These are phyloP conservation scores for Alloascoidea africana DNA, from an alignment of 805 yeast species.

Conservation along the genomic window DNA sequence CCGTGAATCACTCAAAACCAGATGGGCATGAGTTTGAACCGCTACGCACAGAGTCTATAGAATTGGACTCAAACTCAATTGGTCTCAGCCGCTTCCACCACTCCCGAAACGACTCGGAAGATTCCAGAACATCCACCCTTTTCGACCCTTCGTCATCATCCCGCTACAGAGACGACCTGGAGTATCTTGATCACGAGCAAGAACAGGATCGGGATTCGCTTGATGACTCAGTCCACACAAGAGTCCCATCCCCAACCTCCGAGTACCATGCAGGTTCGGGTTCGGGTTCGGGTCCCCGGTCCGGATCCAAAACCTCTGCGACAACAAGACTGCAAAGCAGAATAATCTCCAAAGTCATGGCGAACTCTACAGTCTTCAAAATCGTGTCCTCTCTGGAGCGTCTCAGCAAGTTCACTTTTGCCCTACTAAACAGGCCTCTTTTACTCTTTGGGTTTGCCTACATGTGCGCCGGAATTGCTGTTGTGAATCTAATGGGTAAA, in stretches of 20 bases:
- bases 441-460: constrained; percentile 42
- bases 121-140: constrained; percentile 40
- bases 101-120: constrained; percentile 41
- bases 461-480: constrained; percentile 41
- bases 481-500: constrained; percentile 55
- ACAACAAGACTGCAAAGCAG: constrained; percentile 11
- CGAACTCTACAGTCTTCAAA: constrained; percentile 32
- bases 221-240: constrained; percentile 4
- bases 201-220: constrained; percentile 5
- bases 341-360: constrained; percentile 13
- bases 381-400: constrained; percentile 23
- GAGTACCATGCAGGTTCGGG: too few relatives aligned
- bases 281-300: too few relatives aligned
- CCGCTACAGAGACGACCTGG: constrained; percentile 24
- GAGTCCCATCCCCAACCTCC: constrained; percentile 6
- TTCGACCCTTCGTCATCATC: constrained; percentile 24
- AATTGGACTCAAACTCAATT: constrained; percentile 58
- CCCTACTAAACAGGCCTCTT: constrained; percentile 32
- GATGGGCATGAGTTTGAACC: constrained; percentile 30
- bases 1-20: constrained; percentile 19
- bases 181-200: constrained; percentile 5
- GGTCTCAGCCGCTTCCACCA: constrained; percentile 49
- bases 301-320: too few relatives aligned
- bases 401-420: constrained; percentile 23
- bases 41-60: too few relatives aligned